phyloP scores from a whole-genome alignment of 169 alveolate genomes.

The Eimeria praecox region DNA sequence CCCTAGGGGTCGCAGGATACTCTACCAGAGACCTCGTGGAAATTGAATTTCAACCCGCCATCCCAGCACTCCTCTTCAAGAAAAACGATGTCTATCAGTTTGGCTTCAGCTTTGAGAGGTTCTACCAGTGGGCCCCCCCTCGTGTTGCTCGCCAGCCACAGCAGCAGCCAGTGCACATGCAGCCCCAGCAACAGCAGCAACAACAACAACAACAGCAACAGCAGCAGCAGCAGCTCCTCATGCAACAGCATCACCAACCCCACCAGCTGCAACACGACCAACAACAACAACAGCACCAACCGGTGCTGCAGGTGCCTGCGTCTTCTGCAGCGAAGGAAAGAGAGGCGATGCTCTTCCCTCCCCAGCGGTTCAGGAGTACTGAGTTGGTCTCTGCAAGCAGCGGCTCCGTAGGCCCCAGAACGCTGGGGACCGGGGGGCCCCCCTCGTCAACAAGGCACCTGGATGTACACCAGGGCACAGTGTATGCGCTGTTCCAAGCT shows the following conservation, averaged over 20 bases:
- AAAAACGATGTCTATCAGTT: constrained; percentile 87
- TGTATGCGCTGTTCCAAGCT: constrained; percentile 45
- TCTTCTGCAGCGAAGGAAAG: neutral
- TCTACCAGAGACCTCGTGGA: constrained; percentile 85
- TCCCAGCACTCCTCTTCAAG: constrained; percentile 89
- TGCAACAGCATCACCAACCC: constrained; percentile 48
- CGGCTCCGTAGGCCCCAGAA: constrained; percentile 7
- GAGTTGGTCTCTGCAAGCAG: constrained; percentile 45
- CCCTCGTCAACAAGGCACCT: neutral
- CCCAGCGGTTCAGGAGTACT: constrained; percentile 49
- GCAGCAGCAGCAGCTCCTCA: constrained; percentile 2
- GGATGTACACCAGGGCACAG: constrained; percentile 64
- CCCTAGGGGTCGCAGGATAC: constrained; percentile 74
- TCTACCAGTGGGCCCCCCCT: constrained; percentile 84
- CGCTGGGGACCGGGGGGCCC: neutral
- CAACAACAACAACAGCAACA: constrained; percentile 44
- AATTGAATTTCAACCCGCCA: constrained; percentile 90
- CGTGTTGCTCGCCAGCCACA: constrained; percentile 66
- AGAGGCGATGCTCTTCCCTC: neutral
- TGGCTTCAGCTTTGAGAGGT: constrained; percentile 89
- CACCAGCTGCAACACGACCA: constrained; percentile 21
- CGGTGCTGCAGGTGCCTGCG: neutral
- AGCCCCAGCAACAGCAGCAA: constrained; percentile 15
- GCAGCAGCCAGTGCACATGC: neutral
- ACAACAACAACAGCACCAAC: constrained; percentile 53